Percentiles rank a stretch among this genome's conserved stretches.
Conservation (phyloP, 345 rosid genomes). For the Microcos paniculata region DNA sequence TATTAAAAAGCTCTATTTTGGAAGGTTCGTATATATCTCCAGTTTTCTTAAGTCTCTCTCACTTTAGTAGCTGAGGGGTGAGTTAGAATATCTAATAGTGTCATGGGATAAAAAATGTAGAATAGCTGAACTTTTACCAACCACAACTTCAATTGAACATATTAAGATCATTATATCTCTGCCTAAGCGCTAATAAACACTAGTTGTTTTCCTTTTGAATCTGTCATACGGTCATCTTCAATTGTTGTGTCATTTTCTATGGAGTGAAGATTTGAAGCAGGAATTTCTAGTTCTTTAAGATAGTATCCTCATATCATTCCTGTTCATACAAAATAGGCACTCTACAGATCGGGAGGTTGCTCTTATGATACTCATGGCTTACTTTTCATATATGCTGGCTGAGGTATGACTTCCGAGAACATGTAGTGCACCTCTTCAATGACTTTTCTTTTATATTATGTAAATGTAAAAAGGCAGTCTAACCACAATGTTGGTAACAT, state of each 20-base stretch:
- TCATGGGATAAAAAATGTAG: background rate
- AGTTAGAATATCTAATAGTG: background rate
- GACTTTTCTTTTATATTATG: slow-evolving; percentile 6
- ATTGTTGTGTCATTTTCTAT: background rate
- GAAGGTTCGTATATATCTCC: slow-evolving; percentile 54
- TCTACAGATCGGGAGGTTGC: slow-evolving; percentile 96
- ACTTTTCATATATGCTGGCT: slow-evolving; percentile 86
- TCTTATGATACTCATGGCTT: slow-evolving; percentile 94
- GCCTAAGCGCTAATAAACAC: background rate
- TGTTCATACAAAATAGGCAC: slow-evolving; percentile 49
- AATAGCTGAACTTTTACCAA: background rate
- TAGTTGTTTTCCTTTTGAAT: background rate
- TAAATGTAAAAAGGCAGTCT: slow-evolving; percentile 2
- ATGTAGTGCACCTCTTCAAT: slow-evolving; percentile 11
- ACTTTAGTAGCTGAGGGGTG: background rate
- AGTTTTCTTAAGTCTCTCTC: background rate
- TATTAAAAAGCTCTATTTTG: slow-evolving; percentile 82
- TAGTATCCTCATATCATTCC: background rate
- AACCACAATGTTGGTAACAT: slow-evolving; percentile 6
- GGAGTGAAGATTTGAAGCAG: background rate
- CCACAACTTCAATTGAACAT: background rate
- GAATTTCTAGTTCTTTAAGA: background rate
- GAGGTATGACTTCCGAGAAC: slow-evolving; percentile 53
- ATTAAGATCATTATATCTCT: background rate
- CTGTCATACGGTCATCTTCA: background rate